These are phyloP conservation scores for Aspergillus uvarum DNA, from an alignment of 2,329 filamentous ascomycete genomes.

Conservation along the genomic window DNA sequence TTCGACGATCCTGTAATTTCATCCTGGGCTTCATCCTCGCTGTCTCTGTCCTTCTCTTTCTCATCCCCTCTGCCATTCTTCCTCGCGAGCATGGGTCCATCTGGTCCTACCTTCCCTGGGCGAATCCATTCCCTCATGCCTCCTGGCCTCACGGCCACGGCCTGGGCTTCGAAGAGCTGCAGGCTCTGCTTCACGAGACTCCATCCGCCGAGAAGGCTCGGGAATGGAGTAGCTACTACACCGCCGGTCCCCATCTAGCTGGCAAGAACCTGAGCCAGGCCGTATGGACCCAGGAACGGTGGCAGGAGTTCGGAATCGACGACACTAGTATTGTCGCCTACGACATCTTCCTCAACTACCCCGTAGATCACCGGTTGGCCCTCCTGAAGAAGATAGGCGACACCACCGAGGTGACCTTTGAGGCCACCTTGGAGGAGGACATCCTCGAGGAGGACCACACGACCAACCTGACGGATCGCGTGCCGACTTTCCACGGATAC, in stretches of 20 bases:
- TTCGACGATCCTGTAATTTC: constrained; percentile 46
- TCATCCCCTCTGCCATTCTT: constrained; percentile 41
- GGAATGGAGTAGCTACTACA: constrained; percentile 78
- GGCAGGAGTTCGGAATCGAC: constrained; percentile 68
- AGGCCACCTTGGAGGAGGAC: constrained; percentile 81
- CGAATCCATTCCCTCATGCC: constrained; percentile 36
- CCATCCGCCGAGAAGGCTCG: constrained; percentile 57
- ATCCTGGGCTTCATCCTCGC: constrained; percentile 41
- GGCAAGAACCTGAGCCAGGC: constrained; percentile 77
- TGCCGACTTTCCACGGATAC: constrained; percentile 94
- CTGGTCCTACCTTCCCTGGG: constrained; percentile 43
- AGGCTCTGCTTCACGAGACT: constrained; percentile 54
- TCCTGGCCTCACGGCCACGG: constrained; percentile 47
- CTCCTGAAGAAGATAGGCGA: constrained; percentile 54
- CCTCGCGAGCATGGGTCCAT: constrained; percentile 39
- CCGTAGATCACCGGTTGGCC: constrained; percentile 67
- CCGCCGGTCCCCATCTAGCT: constrained; percentile 71
- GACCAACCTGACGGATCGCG: constrained; percentile 66
- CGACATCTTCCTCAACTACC: constrained; percentile 77
- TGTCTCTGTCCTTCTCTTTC: constrained; percentile 41
- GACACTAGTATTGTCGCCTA: constrained; percentile 64
- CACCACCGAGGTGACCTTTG: constrained; percentile 62
- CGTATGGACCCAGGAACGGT: constrained; percentile 71
- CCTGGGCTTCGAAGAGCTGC: constrained; percentile 55
- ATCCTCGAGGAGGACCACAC: constrained; percentile 80